Conservation (phyloP, 495 filamentous ascomycete species). For the Aspergillus kassunensis region DNA sequence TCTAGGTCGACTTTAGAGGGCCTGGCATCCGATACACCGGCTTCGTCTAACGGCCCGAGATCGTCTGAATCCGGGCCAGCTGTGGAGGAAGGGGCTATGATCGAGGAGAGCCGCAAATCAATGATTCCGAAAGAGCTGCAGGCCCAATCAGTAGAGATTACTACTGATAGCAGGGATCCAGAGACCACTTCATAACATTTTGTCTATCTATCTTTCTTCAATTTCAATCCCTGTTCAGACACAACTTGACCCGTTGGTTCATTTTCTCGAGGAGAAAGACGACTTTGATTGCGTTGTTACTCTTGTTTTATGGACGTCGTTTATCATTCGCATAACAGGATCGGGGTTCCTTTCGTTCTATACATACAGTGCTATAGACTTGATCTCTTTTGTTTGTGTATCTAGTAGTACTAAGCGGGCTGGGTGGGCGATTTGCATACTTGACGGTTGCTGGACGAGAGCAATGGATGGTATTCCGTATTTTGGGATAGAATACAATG, state of each 20-base stretch:
- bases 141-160: constrained; percentile 38
- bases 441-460: not conserved
- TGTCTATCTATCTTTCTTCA: not conserved
- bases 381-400: not conserved
- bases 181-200: constrained; percentile 25
- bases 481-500: constrained; percentile 1
- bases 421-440: constrained; percentile 10
- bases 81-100: constrained; percentile 10
- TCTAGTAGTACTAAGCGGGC: not conserved
- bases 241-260: constrained; percentile 6
- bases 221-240: too few relatives aligned
- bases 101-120: constrained; percentile 13
- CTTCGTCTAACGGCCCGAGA: constrained; percentile 19
- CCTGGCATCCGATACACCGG: constrained; percentile 20
- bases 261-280: constrained; percentile 13
- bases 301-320: not conserved
- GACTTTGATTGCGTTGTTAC: constrained; percentile 5
- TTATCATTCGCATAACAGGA: constrained; percentile 15
- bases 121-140: constrained; percentile 37
- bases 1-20: constrained; percentile 19
- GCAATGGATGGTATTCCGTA: too few relatives aligned
- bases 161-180: constrained; percentile 22
- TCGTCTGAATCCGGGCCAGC: constrained; percentile 5
- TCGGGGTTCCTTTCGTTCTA: constrained; percentile 18
- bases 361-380: constrained; percentile 23